Base-by-base conservation (phyloP, 2,329 filamentous ascomycete genomes). In the Paradendryphiella salina region DNA sequence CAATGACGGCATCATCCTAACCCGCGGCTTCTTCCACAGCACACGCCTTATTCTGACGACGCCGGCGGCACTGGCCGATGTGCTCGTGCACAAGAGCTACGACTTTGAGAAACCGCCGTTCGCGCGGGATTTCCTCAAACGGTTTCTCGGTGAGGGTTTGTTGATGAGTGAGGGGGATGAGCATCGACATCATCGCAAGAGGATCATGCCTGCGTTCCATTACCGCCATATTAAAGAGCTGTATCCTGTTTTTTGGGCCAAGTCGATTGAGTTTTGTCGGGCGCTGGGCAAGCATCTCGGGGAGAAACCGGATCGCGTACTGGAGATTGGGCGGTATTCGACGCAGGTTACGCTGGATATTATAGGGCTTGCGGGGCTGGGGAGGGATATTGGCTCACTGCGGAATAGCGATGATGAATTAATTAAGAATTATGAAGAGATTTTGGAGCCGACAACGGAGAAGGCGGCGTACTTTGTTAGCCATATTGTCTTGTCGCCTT, bases 181-280 rank as follows among this genome's bases (percentile, higher is more conserved):
- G 20, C 80, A 83, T 60, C 76, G 73, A 53, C 76, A 76, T 42
- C 77, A 82, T 52, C 82, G 92, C 38, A 91, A 88, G 69, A 85
- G 87, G 50, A 81, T 96, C 14, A 84, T 87, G 75, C 90, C 90
- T 0, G 89, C 90, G 1, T 96, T 96, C 71, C 81, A 85, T n/a
- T 95, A 90, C 66, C 83, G 90, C 17, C 89, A 95, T 64, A 79
- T 96, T 69, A 95, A 94, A 68, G 82, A 93, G 52, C 76, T 96
- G 11, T 94, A 95, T 63, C 87, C 90, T 0, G 76, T 88, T 5
- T 96, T 96, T 72, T 96, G 90, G 90, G 64, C 75, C 15, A 96
- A 95, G 73, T 82, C 86, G 0, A 73, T 81, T 6, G 86, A 93
- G 67, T 82, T 86, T 61, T 84, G 85, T 5, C 73, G 81, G 15